Evolutionary conservation across 169 alveolate species (phyloP).

Genomic region (Eimeria nieschulzi): DNA sequence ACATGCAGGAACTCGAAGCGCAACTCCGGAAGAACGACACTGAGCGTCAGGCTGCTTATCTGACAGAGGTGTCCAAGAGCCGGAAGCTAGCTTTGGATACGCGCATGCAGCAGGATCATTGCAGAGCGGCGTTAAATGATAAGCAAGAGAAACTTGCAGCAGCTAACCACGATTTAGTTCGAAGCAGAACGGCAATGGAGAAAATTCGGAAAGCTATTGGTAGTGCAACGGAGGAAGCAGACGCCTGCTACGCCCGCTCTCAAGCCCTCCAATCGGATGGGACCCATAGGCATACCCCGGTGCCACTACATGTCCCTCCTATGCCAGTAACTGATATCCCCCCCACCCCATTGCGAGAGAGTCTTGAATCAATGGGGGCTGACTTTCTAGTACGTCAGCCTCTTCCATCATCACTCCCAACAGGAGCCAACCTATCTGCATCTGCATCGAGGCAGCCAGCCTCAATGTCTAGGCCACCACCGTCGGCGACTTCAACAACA

Average conservation of each 20-base stretch:
- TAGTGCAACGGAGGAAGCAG: conserved; percentile 24
- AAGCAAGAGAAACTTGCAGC: conserved; percentile 67
- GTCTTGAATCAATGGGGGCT: conserved; percentile 50
- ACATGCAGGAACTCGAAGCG: conserved; percentile 65
- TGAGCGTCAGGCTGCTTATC: conserved; percentile 67
- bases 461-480: background rate
- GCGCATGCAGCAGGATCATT: conserved; percentile 57
- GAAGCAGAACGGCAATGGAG: conserved; percentile 48
- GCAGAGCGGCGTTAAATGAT: conserved; percentile 67
- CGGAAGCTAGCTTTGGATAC: conserved; percentile 71
- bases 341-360: conserved; percentile 29
- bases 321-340: conserved; percentile 15
- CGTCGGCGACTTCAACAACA: background rate
- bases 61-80: conserved; percentile 65
- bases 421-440: background rate
- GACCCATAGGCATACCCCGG: background rate
- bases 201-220: conserved; percentile 60
- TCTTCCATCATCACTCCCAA: conserved; percentile 1
- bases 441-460: background rate
- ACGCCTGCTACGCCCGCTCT: conserved; percentile 47
- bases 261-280: conserved; percentile 36
- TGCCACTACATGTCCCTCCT: background rate
- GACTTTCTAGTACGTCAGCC: background rate
- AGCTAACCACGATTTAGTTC: conserved; percentile 60
- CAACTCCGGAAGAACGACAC: conserved; percentile 68